These are phyloP conservation scores for Yamadazyma triangularis DNA, from an alignment of 1,139 yeast species.

Conservation along the genomic window DNA sequence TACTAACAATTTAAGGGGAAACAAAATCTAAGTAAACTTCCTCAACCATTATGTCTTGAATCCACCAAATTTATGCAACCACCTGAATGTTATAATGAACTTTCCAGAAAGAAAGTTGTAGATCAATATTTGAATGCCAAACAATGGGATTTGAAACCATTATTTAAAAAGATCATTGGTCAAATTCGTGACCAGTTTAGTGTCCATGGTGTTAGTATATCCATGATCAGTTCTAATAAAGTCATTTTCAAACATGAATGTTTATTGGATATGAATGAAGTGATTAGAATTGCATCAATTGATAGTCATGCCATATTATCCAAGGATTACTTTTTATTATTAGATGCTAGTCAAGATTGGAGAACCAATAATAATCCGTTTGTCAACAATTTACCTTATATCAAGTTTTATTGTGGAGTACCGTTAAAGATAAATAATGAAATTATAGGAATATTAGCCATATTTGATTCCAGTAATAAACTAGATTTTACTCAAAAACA, in stretches of 20 bases:
- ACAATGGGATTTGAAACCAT: constrained; percentile 47
- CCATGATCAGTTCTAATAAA: constrained; percentile 46
- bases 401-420: constrained; percentile 61
- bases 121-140: constrained; percentile 33
- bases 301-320: constrained; percentile 69
- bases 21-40: constrained; percentile 52
- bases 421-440: constrained; percentile 42
- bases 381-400: constrained; percentile 56
- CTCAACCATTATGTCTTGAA: constrained; percentile 51
- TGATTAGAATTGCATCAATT: constrained; percentile 53
- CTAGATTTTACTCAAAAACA: constrained; percentile 30
- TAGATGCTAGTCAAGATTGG: constrained; percentile 68
- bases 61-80: constrained; percentile 51
- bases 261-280: constrained; percentile 40
- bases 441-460: constrained; percentile 55
- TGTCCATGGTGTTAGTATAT: constrained; percentile 52
- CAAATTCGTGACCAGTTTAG: constrained; percentile 32
- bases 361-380: constrained; percentile 56
- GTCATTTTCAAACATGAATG: constrained; percentile 50
- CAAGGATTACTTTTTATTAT: constrained; percentile 44
- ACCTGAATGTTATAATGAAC: constrained; percentile 52
- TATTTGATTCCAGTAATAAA: constrained; percentile 51
- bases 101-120: constrained; percentile 36
- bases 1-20: too few species aligned
- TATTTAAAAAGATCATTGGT: constrained; percentile 36